Percentiles rank a stretch among this genome's conserved stretches.
Evolutionary conservation across 257 asterid genomes (phyloP).

Genomic region (Penstemon newberryi): DNA sequence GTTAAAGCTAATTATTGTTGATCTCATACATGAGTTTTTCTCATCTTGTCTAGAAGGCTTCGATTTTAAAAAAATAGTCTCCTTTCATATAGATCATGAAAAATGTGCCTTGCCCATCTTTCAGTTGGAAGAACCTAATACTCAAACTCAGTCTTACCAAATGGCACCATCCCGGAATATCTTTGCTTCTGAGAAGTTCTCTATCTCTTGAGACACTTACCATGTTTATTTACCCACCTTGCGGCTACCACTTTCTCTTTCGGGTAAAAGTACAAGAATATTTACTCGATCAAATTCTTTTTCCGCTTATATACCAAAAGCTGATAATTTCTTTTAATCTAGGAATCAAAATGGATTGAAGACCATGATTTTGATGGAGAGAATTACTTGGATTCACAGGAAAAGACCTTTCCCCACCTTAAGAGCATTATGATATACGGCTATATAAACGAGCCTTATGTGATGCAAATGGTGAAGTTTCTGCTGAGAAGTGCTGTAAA

Average conservation of each 20-base stretch:
- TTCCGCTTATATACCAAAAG: not conserved
- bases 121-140: conserved; percentile 26
- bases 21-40: no score
- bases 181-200: conserved; percentile 29
- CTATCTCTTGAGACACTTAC: conserved; percentile 17
- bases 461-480: conserved; percentile 14
- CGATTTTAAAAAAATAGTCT: no score
- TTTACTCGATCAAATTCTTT: not conserved
- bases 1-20: no score
- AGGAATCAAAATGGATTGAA: conserved; percentile 16
- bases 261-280: not conserved
- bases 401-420: conserved; percentile 13
- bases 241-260: not conserved
- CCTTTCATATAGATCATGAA: not conserved
- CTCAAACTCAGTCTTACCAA: conserved; percentile 12
- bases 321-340: not conserved
- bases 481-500: not conserved
- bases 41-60: no score
- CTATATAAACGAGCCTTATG: not conserved
- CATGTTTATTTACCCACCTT: not conserved
- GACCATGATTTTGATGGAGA: conserved; percentile 23
- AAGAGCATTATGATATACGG: conserved; percentile 3
- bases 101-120: conserved; percentile 21
- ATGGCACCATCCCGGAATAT: conserved; percentile 38
- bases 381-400: conserved; percentile 10